Evolutionary conservation across 352 stramenopile genomes (phyloP), one percentile per base, ranked within the genome.

Genomic region (Globisporangium orthogonon): DNA sequence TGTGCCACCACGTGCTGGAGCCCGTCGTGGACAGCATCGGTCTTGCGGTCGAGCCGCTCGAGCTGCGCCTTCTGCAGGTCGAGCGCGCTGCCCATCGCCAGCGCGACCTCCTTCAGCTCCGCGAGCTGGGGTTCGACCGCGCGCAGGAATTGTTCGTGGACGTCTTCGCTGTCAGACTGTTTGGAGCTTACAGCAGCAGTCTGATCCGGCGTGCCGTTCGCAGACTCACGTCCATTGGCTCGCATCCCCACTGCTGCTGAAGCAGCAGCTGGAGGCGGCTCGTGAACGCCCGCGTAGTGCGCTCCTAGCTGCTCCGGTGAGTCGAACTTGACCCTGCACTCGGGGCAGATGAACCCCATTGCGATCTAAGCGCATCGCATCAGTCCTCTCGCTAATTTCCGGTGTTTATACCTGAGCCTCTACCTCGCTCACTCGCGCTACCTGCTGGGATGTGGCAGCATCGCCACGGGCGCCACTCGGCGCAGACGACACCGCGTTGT

Each of bases 291-390:
- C 1, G 45, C 43, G 59, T 92, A 92, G 47, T 92, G 83, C 29
- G 56, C 65, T 4, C 68, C 71, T 1, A 92, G 56, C n/a, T 84
- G 69, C 3, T 83, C 69, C 0, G 71, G 55, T 23, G 78, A 84
- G 50, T 71, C 55, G 28, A 89, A 89, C 41, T 68, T 74, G 2
- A 93, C 69, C 63, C 85, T 85, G 48, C 83, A 93, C 37, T 93
- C 83, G 3, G 83, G 83, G 52, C 83, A 93, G 49, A 93, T 93
- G 57, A 93, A 93, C 0, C 83, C 83, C 80, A 93, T 91, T 0
- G 71, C 66, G 58, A 93, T 89, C 80, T 93, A 45, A 23, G 37
- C 51, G 28, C 49, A 73, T 61, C 55, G 69, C 56, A 0, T 48
- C 1, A 48, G 43, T 28, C n/a, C n/a, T 28, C 1, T 14, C 18